Percentiles rank a stretch among this genome's conserved stretches.
These are phyloP conservation scores for Neospora caninum DNA, from an alignment of 169 alveolate species.

Conservation along the genomic window DNA sequence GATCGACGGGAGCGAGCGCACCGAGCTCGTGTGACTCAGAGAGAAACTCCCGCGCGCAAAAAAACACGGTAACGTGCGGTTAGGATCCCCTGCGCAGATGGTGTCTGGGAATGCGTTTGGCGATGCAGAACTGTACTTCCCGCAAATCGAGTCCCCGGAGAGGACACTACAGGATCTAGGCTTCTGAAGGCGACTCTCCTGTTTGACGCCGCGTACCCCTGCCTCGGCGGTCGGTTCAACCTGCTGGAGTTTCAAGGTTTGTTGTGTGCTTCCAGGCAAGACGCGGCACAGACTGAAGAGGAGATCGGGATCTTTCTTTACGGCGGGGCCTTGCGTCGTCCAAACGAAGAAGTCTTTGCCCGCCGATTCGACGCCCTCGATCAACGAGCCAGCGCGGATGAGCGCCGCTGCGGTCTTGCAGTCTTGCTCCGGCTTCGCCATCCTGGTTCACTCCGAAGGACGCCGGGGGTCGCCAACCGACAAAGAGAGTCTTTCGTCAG, in stretches of 20 bases:
- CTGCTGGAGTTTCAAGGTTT: slow-evolving; percentile 81
- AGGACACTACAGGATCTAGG: no score
- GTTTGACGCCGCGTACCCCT: background rate
- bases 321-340: slow-evolving; percentile 90
- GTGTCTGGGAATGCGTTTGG: no score
- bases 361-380: background rate
- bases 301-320: slow-evolving; percentile 85
- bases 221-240: slow-evolving; percentile 75
- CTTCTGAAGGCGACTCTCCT: no score
- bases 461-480: background rate
- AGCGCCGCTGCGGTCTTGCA: slow-evolving; percentile 31
- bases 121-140: no score
- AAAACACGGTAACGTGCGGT: no score
- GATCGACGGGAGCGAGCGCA: no score
- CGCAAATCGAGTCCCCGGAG: no score
- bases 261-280: slow-evolving; percentile 86
- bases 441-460: background rate
- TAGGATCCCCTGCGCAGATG: no score
- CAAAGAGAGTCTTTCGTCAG: background rate
- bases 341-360: slow-evolving; percentile 74
- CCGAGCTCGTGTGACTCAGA: no score
- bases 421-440: slow-evolving; percentile 7
- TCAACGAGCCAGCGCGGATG: slow-evolving; percentile 21
- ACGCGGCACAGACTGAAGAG: slow-evolving; percentile 91
- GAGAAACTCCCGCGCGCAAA: no score